Conservation (phyloP, 148 eudicot genomes). For the Amaranthus palmeri region DNA sequence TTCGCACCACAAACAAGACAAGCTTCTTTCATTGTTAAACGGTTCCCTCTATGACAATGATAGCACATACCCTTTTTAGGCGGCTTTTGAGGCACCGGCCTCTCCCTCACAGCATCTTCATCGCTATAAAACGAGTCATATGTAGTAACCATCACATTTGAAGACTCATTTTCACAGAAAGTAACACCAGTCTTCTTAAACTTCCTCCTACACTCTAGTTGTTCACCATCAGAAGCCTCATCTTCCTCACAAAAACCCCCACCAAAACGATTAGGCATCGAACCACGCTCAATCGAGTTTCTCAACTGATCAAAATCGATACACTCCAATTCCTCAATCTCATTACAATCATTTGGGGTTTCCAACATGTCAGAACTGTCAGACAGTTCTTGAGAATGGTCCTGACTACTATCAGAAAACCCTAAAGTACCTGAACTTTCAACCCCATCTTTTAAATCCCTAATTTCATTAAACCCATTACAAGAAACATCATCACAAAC, state of each 20-base stretch:
- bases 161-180: constrained; percentile 35
- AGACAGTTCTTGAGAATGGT: constrained; percentile 50
- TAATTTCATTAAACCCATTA: neutral
- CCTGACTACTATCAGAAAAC: constrained; percentile 48
- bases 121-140: constrained; percentile 24
- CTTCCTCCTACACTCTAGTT: constrained; percentile 31
- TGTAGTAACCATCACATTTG: constrained; percentile 4
- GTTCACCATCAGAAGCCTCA: constrained; percentile 35
- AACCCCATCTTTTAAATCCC: constrained; percentile 20
- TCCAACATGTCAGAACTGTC: constrained; percentile 56
- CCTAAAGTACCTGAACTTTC: constrained; percentile 56
- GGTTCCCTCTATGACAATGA: constrained; percentile 49
- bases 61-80: constrained; percentile 61
- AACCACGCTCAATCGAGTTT: constrained; percentile 11
- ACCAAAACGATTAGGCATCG: constrained; percentile 17
- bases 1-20: constrained; percentile 76
- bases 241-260: constrained; percentile 31
- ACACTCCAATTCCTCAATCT: constrained; percentile 18
- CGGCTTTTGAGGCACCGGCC: constrained; percentile 28
- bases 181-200: constrained; percentile 35
- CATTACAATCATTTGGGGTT: constrained; percentile 31
- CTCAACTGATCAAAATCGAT: constrained; percentile 11
- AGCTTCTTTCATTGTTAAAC: constrained; percentile 56
- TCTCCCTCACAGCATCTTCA: constrained; percentile 21
- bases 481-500: constrained; percentile 7